Evolutionary conservation across 2,329 filamentous ascomycete genomes (phyloP).

Genomic region (Sphaerostilbella broomeana): DNA sequence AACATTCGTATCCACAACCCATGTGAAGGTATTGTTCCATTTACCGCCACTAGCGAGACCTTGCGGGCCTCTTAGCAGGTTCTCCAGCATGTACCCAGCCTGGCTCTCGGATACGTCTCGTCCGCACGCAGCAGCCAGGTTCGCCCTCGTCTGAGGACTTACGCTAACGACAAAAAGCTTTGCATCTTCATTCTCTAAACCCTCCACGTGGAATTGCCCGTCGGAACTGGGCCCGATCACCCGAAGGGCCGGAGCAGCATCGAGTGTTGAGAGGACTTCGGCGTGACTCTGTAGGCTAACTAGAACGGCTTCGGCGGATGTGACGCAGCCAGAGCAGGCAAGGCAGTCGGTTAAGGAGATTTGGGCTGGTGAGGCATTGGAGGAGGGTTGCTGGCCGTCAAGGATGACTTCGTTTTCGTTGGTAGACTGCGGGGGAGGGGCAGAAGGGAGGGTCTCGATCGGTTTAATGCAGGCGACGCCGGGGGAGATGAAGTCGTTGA

Average conservation of each 20-base stretch:
- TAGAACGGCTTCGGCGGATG: constrained; percentile 93
- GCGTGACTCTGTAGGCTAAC: constrained; percentile 90
- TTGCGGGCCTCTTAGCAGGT: constrained; percentile 61
- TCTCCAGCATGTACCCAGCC: constrained; percentile 75
- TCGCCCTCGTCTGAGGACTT: constrained; percentile 84
- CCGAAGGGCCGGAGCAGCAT: constrained; percentile 52
- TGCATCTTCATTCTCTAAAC: constrained; percentile 52
- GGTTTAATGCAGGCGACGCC: constrained; percentile 98
- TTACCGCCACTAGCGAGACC: constrained; percentile 66
- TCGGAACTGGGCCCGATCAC: constrained; percentile 27
- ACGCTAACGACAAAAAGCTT: constrained; percentile 88
- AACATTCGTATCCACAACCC: constrained; percentile 84
- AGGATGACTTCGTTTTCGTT: constrained; percentile 81
- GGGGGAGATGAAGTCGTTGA: constrained; percentile 98
- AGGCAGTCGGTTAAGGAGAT: constrained; percentile 97
- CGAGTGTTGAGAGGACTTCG: constrained; percentile 79
- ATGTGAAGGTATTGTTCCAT: constrained; percentile 72
- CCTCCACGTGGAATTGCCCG: constrained; percentile 37
- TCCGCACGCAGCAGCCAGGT: constrained; percentile 75
- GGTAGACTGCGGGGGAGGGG: constrained; percentile 28
- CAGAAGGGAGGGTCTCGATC: constrained; percentile 77
- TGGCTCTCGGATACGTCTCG: constrained; percentile 63
- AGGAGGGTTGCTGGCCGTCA: constrained; percentile 64
- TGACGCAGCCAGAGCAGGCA: constrained; percentile 95
- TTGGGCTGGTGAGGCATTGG: constrained; percentile 65